Evolutionary conservation across 2,329 filamentous ascomycete genomes (phyloP), one percentile per base, ranked within the genome.

Genomic region (Cladosporium sp.): DNA sequence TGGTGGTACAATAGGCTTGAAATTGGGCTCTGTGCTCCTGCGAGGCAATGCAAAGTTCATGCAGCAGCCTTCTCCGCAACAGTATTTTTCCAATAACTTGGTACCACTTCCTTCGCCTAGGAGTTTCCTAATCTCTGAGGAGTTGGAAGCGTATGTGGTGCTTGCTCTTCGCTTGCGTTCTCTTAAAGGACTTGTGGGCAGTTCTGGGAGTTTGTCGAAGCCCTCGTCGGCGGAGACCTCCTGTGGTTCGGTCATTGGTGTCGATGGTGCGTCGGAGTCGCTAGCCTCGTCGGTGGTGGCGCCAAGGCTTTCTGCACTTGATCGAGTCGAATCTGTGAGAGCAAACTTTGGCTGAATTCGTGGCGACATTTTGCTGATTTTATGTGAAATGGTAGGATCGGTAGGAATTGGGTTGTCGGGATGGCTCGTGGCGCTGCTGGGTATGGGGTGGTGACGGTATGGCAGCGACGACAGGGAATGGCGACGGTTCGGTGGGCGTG

Each of bases 31-130:
- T 7, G 75, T 70, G 4, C 75, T 76, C 60, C 80, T 73, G 6
- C 78, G 72, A 39, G 77, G 77, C 66, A 86, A 68, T 34, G 80
- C 79, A 68, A 84, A 79, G 59, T 84, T 75, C 69, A 84, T 79
- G 71, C 84, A 87, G 71, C 85, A 87, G 59, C 84, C 84, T 60
- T 84, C 84, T 40, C 85, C 85, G 65, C 82, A 84, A 74, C 85
- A 88, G 67, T 82, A 81, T 62, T 84, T 85, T 68, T 84, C 80
- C 39, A 87, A 77, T 68, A 85, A 80, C 68, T 82, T 79, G 25
- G 84, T 86, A 50, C 82, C 82, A 15, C 76, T 76, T 15, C 79
- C 79, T 62, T 80, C 79, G 50, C 84, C 83, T 55, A 87, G 74
- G 40, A 87, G 76, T 58, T 79, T 74, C 65, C 78, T 75, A 67